phyloP scores from a whole-genome alignment of 2,329 filamentous ascomycete genomes.

The Teratosphaeria nubilosa region DNA sequence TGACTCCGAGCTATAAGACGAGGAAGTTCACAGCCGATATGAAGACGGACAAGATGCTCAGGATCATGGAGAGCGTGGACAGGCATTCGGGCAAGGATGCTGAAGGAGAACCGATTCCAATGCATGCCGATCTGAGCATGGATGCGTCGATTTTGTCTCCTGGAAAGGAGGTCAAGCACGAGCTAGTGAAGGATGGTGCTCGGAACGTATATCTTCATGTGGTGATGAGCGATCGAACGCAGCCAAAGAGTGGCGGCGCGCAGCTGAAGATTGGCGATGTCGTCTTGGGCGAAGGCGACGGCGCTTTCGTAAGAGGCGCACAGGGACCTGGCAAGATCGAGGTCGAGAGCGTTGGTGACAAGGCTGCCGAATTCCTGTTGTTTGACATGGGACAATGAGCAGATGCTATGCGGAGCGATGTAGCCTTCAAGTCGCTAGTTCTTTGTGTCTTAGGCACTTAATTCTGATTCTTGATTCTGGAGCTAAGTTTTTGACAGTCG shows the following conservation, averaged over 20 bases:
- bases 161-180: slow-evolving; percentile 58
- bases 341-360: slow-evolving; percentile 38
- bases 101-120: slow-evolving; percentile 61
- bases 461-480: too few species aligned
- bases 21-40: slow-evolving; percentile 59
- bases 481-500: neutral
- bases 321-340: slow-evolving; percentile 34
- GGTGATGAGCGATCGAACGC: slow-evolving; percentile 51
- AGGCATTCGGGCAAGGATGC: slow-evolving; percentile 54
- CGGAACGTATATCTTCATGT: slow-evolving; percentile 72
- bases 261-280: slow-evolving; percentile 61
- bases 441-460: neutral
- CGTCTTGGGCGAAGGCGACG: slow-evolving; percentile 66
- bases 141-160: slow-evolving; percentile 63
- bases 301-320: slow-evolving; percentile 57
- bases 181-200: slow-evolving; percentile 53
- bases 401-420: neutral
- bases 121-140: slow-evolving; percentile 80
- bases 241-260: slow-evolving; percentile 58
- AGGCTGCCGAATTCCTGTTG: slow-evolving; percentile 38
- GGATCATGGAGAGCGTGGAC: slow-evolving; percentile 66
- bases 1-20: slow-evolving; percentile 69
- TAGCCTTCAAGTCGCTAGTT: neutral
- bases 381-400: slow-evolving; percentile 37
- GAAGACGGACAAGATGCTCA: slow-evolving; percentile 61